These are phyloP conservation scores for Pistacia integerrima DNA, from an alignment of 345 rosid species.

Conservation along the genomic window DNA sequence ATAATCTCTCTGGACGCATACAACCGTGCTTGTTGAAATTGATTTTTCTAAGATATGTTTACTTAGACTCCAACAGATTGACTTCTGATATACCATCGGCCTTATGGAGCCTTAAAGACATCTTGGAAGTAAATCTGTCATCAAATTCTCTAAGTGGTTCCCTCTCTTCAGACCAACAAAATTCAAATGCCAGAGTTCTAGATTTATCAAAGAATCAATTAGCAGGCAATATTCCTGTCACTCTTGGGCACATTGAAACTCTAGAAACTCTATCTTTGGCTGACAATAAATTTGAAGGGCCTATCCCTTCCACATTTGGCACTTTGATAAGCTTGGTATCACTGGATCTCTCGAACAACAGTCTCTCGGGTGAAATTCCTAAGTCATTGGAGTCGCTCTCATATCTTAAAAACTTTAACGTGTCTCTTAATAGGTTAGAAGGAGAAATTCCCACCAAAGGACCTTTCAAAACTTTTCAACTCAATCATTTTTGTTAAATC, in stretches of 20 bases:
- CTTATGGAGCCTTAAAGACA: neutral
- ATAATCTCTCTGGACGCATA: neutral
- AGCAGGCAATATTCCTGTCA: conserved; percentile 9
- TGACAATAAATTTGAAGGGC: conserved; percentile 16
- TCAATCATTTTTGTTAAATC: neutral
- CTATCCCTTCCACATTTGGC: neutral
- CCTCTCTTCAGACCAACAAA: neutral
- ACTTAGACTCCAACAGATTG: neutral
- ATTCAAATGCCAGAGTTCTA: neutral
- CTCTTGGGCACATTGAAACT: neutral
- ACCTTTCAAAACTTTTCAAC: neutral
- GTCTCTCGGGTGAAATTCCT: conserved; percentile 17
- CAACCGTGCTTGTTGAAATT: neutral
- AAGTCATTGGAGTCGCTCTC: conserved; percentile 16
- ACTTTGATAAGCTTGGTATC: neutral
- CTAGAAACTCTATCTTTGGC: neutral
- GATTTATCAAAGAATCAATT: neutral
- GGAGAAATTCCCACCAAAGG: conserved; percentile 8
- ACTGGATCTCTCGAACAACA: conserved; percentile 7
- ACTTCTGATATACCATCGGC: neutral
- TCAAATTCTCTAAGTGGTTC: conserved; percentile 16
- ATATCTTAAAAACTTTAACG: neutral
- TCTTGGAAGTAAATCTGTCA: neutral
- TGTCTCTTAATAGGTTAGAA: neutral
- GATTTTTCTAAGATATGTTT: neutral